These are phyloP conservation scores for Aristolochia fimbriata DNA, from an alignment of 164 flowering plant genomes.

Conservation along the genomic window DNA sequence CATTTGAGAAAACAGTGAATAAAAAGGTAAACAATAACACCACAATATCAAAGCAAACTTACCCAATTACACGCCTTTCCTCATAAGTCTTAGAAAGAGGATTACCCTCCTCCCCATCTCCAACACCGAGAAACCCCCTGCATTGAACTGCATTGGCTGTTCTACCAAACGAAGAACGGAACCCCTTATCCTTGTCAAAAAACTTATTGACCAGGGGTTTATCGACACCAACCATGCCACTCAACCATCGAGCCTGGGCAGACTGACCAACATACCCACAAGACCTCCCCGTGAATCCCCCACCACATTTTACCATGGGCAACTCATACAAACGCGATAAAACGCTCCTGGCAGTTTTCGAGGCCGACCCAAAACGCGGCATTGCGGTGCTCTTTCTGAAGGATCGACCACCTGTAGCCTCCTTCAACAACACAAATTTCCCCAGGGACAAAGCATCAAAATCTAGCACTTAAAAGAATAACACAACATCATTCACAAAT, in stretches of 20 bases:
- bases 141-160: slow-evolving; percentile 21
- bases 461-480: too few relatives aligned
- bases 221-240: slow-evolving; percentile 25
- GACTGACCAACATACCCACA: slow-evolving; percentile 4
- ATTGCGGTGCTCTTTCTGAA: slow-evolving; percentile 7
- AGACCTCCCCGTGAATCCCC: slow-evolving; percentile 9
- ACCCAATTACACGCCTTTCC: slow-evolving; percentile 78
- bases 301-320: slow-evolving; percentile 7
- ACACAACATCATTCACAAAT: too few relatives aligned
- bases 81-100: slow-evolving; percentile 59
- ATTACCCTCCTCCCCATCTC: slow-evolving; percentile 70
- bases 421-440: too few relatives aligned
- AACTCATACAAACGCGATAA: slow-evolving; percentile 10
- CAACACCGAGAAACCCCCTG: slow-evolving; percentile 67
- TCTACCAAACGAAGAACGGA: slow-evolving; percentile 1
- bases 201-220: slow-evolving; percentile 3
- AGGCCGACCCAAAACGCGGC: slow-evolving; percentile 32
- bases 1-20: background rate
- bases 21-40: background rate
- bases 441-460: too few relatives aligned
- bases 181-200: slow-evolving; percentile 3
- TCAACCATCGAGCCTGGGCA: slow-evolving; percentile 20
- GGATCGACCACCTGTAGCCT: too few relatives aligned
- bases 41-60: slow-evolving; percentile 2
- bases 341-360: slow-evolving; percentile 26